Evolutionary conservation across 257 asterid species (phyloP).

Genomic region (Fraxinus quadrangulata): DNA sequence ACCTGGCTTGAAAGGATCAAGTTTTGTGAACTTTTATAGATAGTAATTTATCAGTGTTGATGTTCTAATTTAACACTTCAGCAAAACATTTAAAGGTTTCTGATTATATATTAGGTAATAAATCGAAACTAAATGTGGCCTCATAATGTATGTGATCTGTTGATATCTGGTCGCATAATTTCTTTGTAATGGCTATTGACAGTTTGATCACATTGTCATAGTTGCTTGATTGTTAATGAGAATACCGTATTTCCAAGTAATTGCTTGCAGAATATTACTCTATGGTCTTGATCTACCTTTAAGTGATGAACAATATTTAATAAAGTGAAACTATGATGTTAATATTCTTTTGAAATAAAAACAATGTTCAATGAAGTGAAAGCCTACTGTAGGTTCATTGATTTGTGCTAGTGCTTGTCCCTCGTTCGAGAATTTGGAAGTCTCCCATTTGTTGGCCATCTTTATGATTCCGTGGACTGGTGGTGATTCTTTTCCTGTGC

Average conservation of each 20-base stretch:
- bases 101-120: not conserved
- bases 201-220: not conserved
- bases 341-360: not conserved
- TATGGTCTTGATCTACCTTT: not conserved
- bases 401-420: not conserved
- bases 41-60: not conserved
- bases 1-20: not conserved
- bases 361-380: not conserved
- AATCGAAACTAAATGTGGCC: not conserved
- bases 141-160: not conserved
- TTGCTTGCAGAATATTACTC: not conserved
- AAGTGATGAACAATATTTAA: not conserved
- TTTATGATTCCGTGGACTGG: not conserved
- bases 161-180: not conserved
- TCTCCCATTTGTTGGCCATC: not conserved
- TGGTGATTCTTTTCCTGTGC: not conserved
- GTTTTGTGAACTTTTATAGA: not conserved
- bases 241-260: not conserved
- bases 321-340: not conserved
- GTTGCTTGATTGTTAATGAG: not conserved
- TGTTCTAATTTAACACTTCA: not conserved
- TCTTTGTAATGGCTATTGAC: not conserved
- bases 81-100: not conserved
- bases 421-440: not conserved
- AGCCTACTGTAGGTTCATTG: not conserved